Evolutionary conservation across 352 stramenopile species (phyloP).

Genomic region (Globisporangium mamillatum): DNA sequence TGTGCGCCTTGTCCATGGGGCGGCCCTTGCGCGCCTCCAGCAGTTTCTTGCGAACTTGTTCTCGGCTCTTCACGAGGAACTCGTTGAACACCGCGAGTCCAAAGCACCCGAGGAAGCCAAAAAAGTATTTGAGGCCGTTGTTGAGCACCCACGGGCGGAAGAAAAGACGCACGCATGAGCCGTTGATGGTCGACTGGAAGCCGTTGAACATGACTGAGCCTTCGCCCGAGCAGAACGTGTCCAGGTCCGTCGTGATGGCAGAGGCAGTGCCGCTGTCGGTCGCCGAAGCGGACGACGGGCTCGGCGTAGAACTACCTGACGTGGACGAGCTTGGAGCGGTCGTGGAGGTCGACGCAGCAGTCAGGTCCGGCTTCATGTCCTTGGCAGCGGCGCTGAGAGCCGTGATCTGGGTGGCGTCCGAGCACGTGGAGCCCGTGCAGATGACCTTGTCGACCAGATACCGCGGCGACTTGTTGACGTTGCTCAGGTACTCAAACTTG

Average conservation of each 20-base stretch:
- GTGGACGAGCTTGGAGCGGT: slow-evolving; percentile 15
- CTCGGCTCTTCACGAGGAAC: slow-evolving; percentile 53
- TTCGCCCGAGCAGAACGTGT: slow-evolving; percentile 57
- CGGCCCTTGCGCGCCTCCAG: slow-evolving; percentile 34
- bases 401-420: slow-evolving; percentile 59
- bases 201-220: slow-evolving; percentile 83
- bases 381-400: slow-evolving; percentile 46
- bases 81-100: slow-evolving; percentile 65
- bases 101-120: slow-evolving; percentile 70
- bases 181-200: slow-evolving; percentile 73
- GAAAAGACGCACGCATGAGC: slow-evolving; percentile 69
- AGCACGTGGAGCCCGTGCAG: slow-evolving; percentile 52
- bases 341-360: slow-evolving; percentile 20
- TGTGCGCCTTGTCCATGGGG: slow-evolving; percentile 46
- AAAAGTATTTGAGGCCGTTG: slow-evolving; percentile 64
- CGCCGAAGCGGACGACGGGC: slow-evolving; percentile 19
- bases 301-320: slow-evolving; percentile 7
- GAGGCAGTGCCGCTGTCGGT: slow-evolving; percentile 17
- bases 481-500: slow-evolving; percentile 61
- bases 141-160: slow-evolving; percentile 82
- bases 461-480: slow-evolving; percentile 49
- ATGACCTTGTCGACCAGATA: slow-evolving; percentile 52
- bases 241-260: slow-evolving; percentile 18
- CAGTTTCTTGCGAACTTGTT: slow-evolving; percentile 46
- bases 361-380: slow-evolving; percentile 28